Percentiles rank a stretch among this genome's conserved stretches.
These are phyloP conservation scores for Clausena lansium DNA, from an alignment of 345 rosid species.

Conservation along the genomic window DNA sequence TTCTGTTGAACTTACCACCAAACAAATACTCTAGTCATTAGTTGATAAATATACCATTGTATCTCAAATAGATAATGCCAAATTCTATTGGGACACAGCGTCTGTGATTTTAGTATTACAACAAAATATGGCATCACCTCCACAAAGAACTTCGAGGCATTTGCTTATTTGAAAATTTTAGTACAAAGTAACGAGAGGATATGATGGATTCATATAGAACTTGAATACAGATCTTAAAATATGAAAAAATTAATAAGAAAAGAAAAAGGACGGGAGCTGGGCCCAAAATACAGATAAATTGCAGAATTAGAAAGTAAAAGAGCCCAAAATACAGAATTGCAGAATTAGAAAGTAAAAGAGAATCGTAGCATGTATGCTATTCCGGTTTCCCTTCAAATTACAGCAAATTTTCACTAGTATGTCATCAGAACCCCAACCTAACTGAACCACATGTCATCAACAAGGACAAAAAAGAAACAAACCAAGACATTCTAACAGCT, in stretches of 20 bases:
- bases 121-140: not conserved
- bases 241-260: not conserved
- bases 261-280: not conserved
- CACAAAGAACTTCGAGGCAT: not conserved
- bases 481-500: not conserved
- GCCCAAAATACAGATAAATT: not conserved
- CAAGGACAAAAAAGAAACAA: not conserved
- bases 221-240: not conserved
- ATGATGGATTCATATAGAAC: not conserved
- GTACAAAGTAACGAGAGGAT: not conserved
- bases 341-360: not conserved
- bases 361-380: not conserved
- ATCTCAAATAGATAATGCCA: too few relatives aligned
- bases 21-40: not conserved
- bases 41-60: too few relatives aligned
- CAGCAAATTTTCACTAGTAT: not conserved
- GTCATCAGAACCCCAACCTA: not conserved
- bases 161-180: not conserved
- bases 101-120: not conserved
- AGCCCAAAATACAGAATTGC: not conserved
- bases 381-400: not conserved
- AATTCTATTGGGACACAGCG: not conserved
- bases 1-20: not conserved
- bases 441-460: not conserved
- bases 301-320: not conserved